phyloP scores from a whole-genome alignment of 495 filamentous ascomycete species.

The Aspergillus avenaceus region DNA sequence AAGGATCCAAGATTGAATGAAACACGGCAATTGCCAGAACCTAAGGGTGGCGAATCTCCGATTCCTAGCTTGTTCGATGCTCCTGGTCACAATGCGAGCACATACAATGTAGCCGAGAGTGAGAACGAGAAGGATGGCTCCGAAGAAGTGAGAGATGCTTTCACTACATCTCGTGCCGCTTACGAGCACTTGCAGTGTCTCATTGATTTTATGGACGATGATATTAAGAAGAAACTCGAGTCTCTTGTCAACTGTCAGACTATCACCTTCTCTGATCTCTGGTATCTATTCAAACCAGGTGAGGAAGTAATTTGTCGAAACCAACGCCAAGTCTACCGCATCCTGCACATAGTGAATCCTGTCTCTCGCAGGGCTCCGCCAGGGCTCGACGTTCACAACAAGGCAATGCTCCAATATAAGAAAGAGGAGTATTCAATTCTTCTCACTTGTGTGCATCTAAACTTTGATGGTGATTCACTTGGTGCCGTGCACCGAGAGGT shows the following conservation, averaged over 20 bases:
- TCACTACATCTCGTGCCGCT: background rate
- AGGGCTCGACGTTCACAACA: too few relatives aligned
- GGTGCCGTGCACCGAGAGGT: conserved; percentile 30
- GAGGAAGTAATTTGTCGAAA: conserved; percentile 21
- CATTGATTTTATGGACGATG: background rate
- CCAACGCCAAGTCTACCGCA: conserved; percentile 22
- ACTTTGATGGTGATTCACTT: conserved; percentile 40
- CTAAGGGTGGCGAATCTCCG: too few relatives aligned
- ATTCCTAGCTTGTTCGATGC: too few relatives aligned
- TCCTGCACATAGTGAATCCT: conserved; percentile 18
- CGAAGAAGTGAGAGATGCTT: background rate
- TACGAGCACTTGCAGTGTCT: background rate
- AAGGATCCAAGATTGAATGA: too few relatives aligned
- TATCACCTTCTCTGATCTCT: conserved; percentile 36
- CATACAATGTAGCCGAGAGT: background rate
- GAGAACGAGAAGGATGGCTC: background rate
- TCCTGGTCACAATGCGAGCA: too few relatives aligned
- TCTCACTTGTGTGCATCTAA: conserved; percentile 29
- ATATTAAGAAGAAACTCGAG: background rate
- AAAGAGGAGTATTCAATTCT: too few relatives aligned
- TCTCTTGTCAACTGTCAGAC: conserved; percentile 6
- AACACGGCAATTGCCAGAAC: too few relatives aligned
- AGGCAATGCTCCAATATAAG: too few relatives aligned
- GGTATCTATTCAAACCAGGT: conserved; percentile 36
- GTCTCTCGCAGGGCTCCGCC: too few relatives aligned